phyloP scores from a whole-genome alignment of 2,329 filamentous ascomycete species.

The Trichophyton simii region DNA sequence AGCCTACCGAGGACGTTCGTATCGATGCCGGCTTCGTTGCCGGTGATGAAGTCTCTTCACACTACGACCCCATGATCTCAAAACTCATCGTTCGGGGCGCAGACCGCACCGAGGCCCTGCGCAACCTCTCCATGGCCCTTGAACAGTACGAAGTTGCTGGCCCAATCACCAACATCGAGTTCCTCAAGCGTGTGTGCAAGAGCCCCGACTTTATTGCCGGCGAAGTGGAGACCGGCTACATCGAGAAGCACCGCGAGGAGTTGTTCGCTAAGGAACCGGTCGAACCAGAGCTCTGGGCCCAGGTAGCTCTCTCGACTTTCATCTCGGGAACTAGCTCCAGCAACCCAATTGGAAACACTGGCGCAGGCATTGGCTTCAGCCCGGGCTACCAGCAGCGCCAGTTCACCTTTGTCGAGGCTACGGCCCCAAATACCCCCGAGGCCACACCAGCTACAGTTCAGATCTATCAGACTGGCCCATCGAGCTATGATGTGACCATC shows the following conservation, averaged over 20 bases:
- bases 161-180: conserved; percentile 90
- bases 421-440: conserved; percentile 32
- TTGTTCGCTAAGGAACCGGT: conserved; percentile 56
- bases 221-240: conserved; percentile 91
- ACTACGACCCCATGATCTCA: conserved; percentile 98
- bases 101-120: conserved; percentile 66
- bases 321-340: conserved; percentile 32
- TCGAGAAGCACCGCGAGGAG: conserved; percentile 71
- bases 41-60: conserved; percentile 82
- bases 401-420: conserved; percentile 41
- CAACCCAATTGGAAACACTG: conserved; percentile 21
- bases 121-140: conserved; percentile 67
- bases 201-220: conserved; percentile 73
- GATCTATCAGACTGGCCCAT: conserved; percentile 40
- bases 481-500: conserved; percentile 40
- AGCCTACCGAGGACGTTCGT: conserved; percentile 57
- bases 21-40: conserved; percentile 89
- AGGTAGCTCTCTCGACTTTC: conserved; percentile 70
- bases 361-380: conserved; percentile 44
- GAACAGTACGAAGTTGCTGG: conserved; percentile 88
- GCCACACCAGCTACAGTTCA: conserved; percentile 33
- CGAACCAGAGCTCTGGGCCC: conserved; percentile 63
- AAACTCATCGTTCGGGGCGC: conserved; percentile 86
- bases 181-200: conserved; percentile 75
- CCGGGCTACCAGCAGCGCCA: conserved; percentile 52